These are phyloP conservation scores for Larix kaempferi DNA, from an alignment of 75 land plant genomes.

Conservation along the genomic window DNA sequence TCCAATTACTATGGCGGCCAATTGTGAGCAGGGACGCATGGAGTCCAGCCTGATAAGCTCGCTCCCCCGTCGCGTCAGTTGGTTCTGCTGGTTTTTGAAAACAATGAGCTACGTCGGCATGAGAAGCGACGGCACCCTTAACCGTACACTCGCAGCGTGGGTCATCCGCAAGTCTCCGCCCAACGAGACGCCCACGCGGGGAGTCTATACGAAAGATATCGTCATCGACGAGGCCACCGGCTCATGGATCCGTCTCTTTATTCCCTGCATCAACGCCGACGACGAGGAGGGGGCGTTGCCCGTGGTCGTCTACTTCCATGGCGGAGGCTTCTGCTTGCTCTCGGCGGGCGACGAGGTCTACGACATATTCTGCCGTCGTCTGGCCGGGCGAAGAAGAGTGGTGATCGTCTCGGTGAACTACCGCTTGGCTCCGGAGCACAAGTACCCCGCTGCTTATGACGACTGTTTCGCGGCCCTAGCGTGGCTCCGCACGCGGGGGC, in stretches of 20 bases:
- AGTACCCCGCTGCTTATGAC: constrained; percentile 62
- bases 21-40: too few relatives aligned
- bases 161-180: constrained; percentile 24
- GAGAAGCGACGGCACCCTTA: constrained; percentile 56
- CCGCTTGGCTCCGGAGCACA: constrained; percentile 69
- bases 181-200: constrained; percentile 22
- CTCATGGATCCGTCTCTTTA: constrained; percentile 68
- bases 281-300: constrained; percentile 24
- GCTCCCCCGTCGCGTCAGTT: background rate
- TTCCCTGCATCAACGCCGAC: constrained; percentile 27
- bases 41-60: too few relatives aligned
- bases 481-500: constrained; percentile 19
- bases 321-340: constrained; percentile 68
- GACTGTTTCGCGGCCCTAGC: constrained; percentile 54
- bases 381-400: constrained; percentile 42
- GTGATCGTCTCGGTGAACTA: constrained; percentile 72
- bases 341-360: constrained; percentile 28
- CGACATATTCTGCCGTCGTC: constrained; percentile 52
- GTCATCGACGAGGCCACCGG: constrained; percentile 43
- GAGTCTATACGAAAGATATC: constrained; percentile 51
- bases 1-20: too few relatives aligned
- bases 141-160: constrained; percentile 40
- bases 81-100: constrained; percentile 22
- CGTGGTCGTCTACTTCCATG: constrained; percentile 75
- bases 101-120: background rate